Base-by-base conservation (phyloP, 2,329 filamentous ascomycete genomes). In the Penicillium hesseltinei region DNA sequence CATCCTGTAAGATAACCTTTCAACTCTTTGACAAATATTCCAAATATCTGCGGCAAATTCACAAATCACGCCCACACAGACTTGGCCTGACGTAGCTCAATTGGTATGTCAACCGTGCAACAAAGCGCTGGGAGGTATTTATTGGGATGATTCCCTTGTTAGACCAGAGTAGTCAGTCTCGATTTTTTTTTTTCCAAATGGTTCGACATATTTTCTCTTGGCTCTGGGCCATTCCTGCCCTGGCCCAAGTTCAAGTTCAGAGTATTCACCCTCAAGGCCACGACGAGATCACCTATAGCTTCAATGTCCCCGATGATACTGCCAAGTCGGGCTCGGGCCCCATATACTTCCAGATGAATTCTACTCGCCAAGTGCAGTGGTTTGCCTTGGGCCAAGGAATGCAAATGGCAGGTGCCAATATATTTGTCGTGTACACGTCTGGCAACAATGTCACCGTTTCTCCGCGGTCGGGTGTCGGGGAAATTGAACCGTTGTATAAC, bases 361-460 rank as follows among this genome's bases (percentile, higher is more conserved):
- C 81, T 3, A 82, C 84, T 2, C 78, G 76, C 40, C 75, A 68
- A 6, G 78, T 82, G 65, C 70, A 79, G 70, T 87, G 81, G 80
- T 77, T 84, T 35, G 81, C 77, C 4, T 69, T 86, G 4, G 84
- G 83, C 8, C 82, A 85, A 66, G 84, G 84, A 27, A 73, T 63
- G 2, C 61, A 68, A 21, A 87, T 86, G 84, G 62, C 69, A 17
- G 80, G 78, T 23, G 70, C 84, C 6, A 84, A 84, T 67, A 85
- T 87, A 46, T 85, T 86, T 66, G 72, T 86, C 43, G 74, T 85
- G 6, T 86, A 86, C 63, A 77, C 79, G 27, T 72, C 77, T 39
- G 71, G 71, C 38, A 79, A 81, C 27, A 85, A 84, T 60, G 81
- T 86, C 15, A 87, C 84, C 0, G 62, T 87, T 9, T 85, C 83